Evolutionary conservation across 345 rosid species (phyloP).

Genomic region (Brassica nigra): DNA sequence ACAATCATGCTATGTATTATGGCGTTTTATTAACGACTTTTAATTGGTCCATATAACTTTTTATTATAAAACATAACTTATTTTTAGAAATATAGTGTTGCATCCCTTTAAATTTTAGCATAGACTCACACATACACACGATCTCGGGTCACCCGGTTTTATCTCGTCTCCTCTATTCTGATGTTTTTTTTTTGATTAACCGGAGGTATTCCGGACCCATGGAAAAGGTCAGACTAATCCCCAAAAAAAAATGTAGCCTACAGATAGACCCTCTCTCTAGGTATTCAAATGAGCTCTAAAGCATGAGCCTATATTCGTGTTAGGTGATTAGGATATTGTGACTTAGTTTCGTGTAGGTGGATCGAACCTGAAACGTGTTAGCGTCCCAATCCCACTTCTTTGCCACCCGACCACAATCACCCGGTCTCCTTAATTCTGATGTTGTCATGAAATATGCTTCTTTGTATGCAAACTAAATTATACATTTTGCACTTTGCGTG

Average conservation of each 20-base stretch:
- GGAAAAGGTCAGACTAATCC: too few species aligned
- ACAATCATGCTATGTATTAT: constrained; percentile 30
- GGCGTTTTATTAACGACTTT: constrained; percentile 24
- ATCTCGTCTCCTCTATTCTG: constrained; percentile 25
- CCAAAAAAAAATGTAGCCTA: too few species aligned
- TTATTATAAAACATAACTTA: background rate
- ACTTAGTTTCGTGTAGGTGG: too few species aligned
- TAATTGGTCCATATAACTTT: constrained; percentile 10
- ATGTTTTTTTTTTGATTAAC: too few species aligned
- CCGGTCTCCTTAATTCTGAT: background rate
- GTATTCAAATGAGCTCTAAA: too few species aligned
- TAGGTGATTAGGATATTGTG: too few species aligned
- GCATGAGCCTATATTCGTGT: too few species aligned
- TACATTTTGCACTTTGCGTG: constrained; percentile 30
- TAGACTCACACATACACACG: constrained; percentile 35
- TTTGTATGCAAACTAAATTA: background rate
- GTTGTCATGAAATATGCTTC: constrained; percentile 11
- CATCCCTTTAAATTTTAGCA: constrained; percentile 36
- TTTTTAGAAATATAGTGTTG: constrained; percentile 3
- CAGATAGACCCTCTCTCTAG: too few species aligned
- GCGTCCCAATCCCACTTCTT: too few species aligned
- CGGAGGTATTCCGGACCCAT: too few species aligned
- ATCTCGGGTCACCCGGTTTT: constrained; percentile 38
- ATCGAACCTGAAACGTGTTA: too few species aligned
- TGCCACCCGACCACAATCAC: too few species aligned